Conservation (phyloP, 1,284 basidiomycete genomes). For the Baeospora myosura region DNA sequence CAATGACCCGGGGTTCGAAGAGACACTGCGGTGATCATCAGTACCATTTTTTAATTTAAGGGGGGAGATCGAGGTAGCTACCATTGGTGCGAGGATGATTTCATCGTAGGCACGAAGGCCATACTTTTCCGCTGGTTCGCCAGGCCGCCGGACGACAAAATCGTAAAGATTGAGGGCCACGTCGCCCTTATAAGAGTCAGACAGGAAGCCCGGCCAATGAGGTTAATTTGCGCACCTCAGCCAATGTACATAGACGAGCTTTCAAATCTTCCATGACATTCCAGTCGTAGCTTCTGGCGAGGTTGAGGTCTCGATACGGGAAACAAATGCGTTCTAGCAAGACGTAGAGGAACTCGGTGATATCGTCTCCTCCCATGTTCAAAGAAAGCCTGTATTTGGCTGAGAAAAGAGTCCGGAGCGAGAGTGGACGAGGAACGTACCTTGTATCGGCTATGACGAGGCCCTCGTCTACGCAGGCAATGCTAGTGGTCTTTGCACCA, state of each 20-base stretch:
- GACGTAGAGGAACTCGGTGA: constrained; percentile 83
- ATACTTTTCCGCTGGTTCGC: constrained; percentile 79
- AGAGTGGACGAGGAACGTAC: constrained; percentile 30
- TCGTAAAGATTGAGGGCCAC: constrained; percentile 87
- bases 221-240: constrained; percentile 54
- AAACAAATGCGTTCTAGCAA: constrained; percentile 79
- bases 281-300: constrained; percentile 79
- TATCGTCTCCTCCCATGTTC: constrained; percentile 88
- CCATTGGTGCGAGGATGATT: constrained; percentile 91
- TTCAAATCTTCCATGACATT: constrained; percentile 86
- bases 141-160: constrained; percentile 77
- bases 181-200: constrained; percentile 49
- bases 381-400: constrained; percentile 62
- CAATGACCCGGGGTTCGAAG: constrained; percentile 88
- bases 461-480: constrained; percentile 96
- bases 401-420: constrained; percentile 8
- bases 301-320: constrained; percentile 80
- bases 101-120: constrained; percentile 91
- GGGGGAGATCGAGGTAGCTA: constrained; percentile 26
- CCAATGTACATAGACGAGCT: constrained; percentile 71
- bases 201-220: too few relatives aligned
- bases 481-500: constrained; percentile 77
- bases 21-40: constrained; percentile 51
- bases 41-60: not conserved
- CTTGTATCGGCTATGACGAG: constrained; percentile 84